A percentile compares a stretch with the other conserved stretches of the same genome.
These are phyloP conservation scores for Stagonosporopsis tanaceti DNA, from an alignment of 2,329 filamentous ascomycete genomes.

Conservation along the genomic window DNA sequence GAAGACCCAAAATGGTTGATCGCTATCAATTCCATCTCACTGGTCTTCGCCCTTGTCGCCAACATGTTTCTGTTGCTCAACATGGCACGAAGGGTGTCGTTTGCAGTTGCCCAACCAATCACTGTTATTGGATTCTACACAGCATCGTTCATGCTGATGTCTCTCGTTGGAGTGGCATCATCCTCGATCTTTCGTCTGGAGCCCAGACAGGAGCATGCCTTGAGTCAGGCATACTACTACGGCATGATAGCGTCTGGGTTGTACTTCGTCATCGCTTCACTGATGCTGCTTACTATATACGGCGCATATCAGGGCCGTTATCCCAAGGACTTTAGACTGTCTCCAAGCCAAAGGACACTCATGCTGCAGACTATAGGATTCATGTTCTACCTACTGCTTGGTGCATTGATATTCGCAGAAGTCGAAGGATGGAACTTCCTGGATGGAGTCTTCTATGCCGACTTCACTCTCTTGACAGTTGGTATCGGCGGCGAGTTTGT, in stretches of 20 bases:
- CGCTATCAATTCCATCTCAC: slow-evolving; percentile 64
- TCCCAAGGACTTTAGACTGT: slow-evolving; percentile 64
- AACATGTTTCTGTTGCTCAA: slow-evolving; percentile 65
- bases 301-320: slow-evolving; percentile 64
- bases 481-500: slow-evolving; percentile 61
- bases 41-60: slow-evolving; percentile 61
- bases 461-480: slow-evolving; percentile 64
- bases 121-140: slow-evolving; percentile 68
- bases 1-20: slow-evolving; percentile 64
- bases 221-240: slow-evolving; percentile 68
- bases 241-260: slow-evolving; percentile 64
- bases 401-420: slow-evolving; percentile 57
- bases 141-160: slow-evolving; percentile 62
- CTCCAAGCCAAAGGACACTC: slow-evolving; percentile 63
- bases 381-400: slow-evolving; percentile 58
- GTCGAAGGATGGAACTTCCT: slow-evolving; percentile 63
- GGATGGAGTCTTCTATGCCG: slow-evolving; percentile 64
- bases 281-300: slow-evolving; percentile 64
- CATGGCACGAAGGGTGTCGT: slow-evolving; percentile 65
- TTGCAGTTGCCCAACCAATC: slow-evolving; percentile 65
- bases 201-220: slow-evolving; percentile 53
- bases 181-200: slow-evolving; percentile 54
- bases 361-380: slow-evolving; percentile 63
- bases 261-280: slow-evolving; percentile 63
- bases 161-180: slow-evolving; percentile 58